Evolutionary conservation across 75 land plant species (phyloP), one percentile per base, ranked within the genome.

Genomic region (Larix kaempferi): DNA sequence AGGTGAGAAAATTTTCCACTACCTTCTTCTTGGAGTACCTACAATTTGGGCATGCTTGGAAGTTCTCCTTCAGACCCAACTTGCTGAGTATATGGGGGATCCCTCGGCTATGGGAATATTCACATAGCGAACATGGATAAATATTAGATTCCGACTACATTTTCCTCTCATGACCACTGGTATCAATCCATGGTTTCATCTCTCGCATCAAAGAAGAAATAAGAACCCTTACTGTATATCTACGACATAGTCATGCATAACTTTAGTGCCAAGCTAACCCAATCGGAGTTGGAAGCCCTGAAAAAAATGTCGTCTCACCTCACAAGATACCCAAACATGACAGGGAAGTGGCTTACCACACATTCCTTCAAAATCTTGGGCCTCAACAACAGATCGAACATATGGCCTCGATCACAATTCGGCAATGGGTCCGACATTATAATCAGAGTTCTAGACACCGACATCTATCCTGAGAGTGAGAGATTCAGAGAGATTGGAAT

Each of bases 171-270:
- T 4, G 3, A 26, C 1, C 12, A 26, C 3, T 26, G 65, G 65
- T 62, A 62, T 15, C 23, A 26, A 23, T 62, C 65, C 26, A 14
- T 26, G 13, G 3, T 62, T 3, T 26, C 25, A 62, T 62, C 65
- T 1, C 23, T 59, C 22, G 21, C 29, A 37, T 0, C 4, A 29
- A 21, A 16, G 1, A 16, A 39, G 19, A 74, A 72, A 82, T 0
- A 22, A 59, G 62, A 22, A 22, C 6, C 22, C 5, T 1, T 59
- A 2, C 22, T 77, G n/a, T 67, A 82, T 66, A 52, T 71, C 13
- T 82, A 82, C 52, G 74, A 78, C 8, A 57, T 25, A 44, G 84
- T 78, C 12, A 58, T 82, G 54, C 65, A 82, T 60, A 80, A 80
- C 2, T 82, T 82, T 56, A 71, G 81, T 33, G 84, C 80, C 37